Evolutionary conservation across 306 rosid genomes (phyloP).

Genomic region (Ormosia semicastrata): DNA sequence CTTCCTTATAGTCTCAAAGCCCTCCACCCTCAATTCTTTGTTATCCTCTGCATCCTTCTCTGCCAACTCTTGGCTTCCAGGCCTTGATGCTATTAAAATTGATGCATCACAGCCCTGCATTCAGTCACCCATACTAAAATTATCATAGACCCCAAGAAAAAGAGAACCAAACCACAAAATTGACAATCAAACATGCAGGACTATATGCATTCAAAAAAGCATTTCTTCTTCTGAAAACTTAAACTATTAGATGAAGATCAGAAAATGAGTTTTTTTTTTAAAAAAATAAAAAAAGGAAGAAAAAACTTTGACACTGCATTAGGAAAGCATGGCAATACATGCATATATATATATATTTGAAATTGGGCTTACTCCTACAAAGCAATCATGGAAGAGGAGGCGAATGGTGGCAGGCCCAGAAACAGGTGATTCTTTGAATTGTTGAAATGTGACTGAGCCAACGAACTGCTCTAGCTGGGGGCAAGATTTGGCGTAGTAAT

Average conservation of each 20-base stretch:
- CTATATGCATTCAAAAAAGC: neutral
- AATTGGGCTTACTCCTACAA: constrained; percentile 67
- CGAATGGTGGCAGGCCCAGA: constrained; percentile 91
- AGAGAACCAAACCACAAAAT: neutral
- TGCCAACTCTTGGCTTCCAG: constrained; percentile 57
- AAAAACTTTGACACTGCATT: neutral
- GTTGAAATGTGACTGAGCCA: constrained; percentile 68
- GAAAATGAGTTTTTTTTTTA: neutral
- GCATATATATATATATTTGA: neutral
- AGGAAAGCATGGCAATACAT: constrained; percentile 14
- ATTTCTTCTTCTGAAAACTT: neutral
- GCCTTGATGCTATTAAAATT: constrained; percentile 56
- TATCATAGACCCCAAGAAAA: neutral
- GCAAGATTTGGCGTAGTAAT: constrained; percentile 74
- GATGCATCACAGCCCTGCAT: constrained; percentile 92
- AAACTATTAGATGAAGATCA: neutral
- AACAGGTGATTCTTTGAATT: constrained; percentile 77
- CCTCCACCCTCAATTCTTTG: constrained; percentile 66
- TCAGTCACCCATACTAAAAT: neutral
- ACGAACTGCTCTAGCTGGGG: constrained; percentile 75
- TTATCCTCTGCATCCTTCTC: constrained; percentile 83
- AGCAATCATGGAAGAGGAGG: constrained; percentile 93
- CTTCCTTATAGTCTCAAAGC: constrained; percentile 64
- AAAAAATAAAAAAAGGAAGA: no score
- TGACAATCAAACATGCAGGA: neutral